These are phyloP conservation scores for Crithidia sp. DNA, from an alignment of 208 protist genomes.

Conservation along the genomic window DNA sequence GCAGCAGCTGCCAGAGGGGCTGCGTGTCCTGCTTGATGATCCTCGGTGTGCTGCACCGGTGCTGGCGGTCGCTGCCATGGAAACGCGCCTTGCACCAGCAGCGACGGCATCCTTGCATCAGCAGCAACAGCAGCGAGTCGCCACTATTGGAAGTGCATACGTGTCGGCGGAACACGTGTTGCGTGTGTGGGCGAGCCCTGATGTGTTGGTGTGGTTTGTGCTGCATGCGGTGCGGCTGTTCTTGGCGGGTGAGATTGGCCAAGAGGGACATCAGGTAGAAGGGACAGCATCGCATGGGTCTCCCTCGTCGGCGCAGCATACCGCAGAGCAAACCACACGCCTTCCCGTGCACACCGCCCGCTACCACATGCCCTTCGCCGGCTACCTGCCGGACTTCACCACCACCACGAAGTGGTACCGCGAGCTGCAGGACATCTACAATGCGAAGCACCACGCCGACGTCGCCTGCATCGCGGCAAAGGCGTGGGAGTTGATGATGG, in stretches of 20 bases:
- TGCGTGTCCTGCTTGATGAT: slow-evolving; percentile 40
- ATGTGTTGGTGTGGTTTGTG: slow-evolving; percentile 43
- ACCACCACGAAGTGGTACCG: slow-evolving; percentile 94
- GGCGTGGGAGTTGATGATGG: slow-evolving; percentile 29
- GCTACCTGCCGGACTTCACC: slow-evolving; percentile 95
- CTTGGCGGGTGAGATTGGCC: slow-evolving; percentile 11
- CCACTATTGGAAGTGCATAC: no score
- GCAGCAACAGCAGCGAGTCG: no score
- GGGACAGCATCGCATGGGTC: no score
- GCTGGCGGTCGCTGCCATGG: slow-evolving; percentile 5
- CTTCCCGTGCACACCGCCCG: not conserved
- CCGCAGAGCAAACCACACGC: not conserved
- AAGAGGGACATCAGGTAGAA: not conserved
- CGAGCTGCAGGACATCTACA: slow-evolving; percentile 86
- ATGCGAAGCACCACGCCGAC: slow-evolving; percentile 59
- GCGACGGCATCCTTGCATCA: not conserved
- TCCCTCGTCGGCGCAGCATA: no score
- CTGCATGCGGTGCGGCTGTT: slow-evolving; percentile 28
- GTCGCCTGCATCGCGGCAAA: slow-evolving; percentile 32
- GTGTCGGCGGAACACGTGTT: not conserved
- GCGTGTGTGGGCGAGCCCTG: slow-evolving; percentile 15
- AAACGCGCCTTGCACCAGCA: slow-evolving; percentile 1
- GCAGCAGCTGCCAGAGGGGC: slow-evolving; percentile 23
- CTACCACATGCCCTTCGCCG: slow-evolving; percentile 76
- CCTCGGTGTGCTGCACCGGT: slow-evolving; percentile 31